phyloP scores from a whole-genome alignment of 2,329 filamentous ascomycete genomes.

The Fusarium sp. region DNA sequence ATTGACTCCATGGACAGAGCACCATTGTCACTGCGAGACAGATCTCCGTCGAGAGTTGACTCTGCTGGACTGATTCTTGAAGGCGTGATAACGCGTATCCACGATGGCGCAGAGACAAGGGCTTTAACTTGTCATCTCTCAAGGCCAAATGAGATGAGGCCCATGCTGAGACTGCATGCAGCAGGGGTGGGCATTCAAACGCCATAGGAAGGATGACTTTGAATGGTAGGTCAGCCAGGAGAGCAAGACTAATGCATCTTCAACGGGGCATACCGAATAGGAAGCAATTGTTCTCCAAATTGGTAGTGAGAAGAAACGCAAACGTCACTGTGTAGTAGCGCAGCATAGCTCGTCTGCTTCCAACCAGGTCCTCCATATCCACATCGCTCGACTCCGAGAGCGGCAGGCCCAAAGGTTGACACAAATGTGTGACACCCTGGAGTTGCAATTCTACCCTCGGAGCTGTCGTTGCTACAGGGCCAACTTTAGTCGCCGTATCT shows the following conservation, averaged over 20 bases:
- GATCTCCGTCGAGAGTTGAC: constrained; percentile 29
- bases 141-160: constrained; percentile 38
- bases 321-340: neutral
- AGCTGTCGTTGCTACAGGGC: neutral
- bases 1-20: constrained; percentile 41
- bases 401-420: neutral
- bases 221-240: neutral
- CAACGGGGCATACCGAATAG: neutral
- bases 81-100: constrained; percentile 26
- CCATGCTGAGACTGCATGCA: constrained; percentile 37
- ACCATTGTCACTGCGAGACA: constrained; percentile 39
- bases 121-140: constrained; percentile 21
- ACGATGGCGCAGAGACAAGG: constrained; percentile 30
- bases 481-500: neutral
- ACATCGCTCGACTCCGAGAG: neutral
- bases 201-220: constrained; percentile 39
- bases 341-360: neutral
- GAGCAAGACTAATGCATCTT: neutral
- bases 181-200: constrained; percentile 34
- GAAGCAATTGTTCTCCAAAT: neutral
- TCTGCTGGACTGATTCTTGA: constrained; percentile 19
- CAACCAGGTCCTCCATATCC: neutral
- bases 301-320: neutral
- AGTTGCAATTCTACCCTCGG: neutral
- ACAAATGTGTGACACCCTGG: neutral